These are phyloP conservation scores for Candida lessepsii DNA, from an alignment of 805 yeast genomes.

Conservation along the genomic window DNA sequence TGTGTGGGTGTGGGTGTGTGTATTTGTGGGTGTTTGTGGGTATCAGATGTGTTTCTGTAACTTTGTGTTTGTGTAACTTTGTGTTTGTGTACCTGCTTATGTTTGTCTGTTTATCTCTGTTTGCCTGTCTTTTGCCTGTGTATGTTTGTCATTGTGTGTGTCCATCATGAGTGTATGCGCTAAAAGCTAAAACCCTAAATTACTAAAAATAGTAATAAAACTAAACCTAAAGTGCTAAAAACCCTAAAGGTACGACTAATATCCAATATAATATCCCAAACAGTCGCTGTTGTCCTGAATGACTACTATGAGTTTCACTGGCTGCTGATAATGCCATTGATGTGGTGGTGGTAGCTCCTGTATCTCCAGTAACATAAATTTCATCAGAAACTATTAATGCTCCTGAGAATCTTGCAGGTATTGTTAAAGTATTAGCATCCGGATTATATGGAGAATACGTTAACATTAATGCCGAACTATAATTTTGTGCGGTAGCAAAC, in stretches of 20 bases:
- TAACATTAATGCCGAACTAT: slow-evolving; percentile 6
- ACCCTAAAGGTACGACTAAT: background rate
- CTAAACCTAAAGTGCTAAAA: background rate
- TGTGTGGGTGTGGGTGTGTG: too few relatives aligned
- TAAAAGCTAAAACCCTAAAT: too few relatives aligned
- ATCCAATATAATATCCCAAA: slow-evolving; percentile 2
- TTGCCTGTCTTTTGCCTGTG: too few relatives aligned
- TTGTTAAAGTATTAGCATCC: slow-evolving; percentile 7
- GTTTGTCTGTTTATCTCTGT: too few relatives aligned
- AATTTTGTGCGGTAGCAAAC: slow-evolving; percentile 9
- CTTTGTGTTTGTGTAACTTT: too few relatives aligned
- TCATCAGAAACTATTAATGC: slow-evolving; percentile 26
- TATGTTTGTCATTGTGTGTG: too few relatives aligned
- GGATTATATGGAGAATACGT: slow-evolving; percentile 8
- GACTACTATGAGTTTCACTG: slow-evolving; percentile 12
- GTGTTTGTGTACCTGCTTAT: too few relatives aligned
- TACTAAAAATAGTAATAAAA: background rate
- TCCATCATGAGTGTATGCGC: too few relatives aligned
- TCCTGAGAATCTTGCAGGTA: slow-evolving; percentile 18
- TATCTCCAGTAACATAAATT: slow-evolving; percentile 24
- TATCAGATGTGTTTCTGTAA: too few relatives aligned
- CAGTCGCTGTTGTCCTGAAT: too few relatives aligned
- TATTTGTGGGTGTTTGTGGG: too few relatives aligned
- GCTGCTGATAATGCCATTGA: slow-evolving; percentile 10
- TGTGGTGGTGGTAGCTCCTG: background rate